Base-by-base conservation (phyloP, 352 stramenopile genomes). In the Globisporangium splendens region DNA sequence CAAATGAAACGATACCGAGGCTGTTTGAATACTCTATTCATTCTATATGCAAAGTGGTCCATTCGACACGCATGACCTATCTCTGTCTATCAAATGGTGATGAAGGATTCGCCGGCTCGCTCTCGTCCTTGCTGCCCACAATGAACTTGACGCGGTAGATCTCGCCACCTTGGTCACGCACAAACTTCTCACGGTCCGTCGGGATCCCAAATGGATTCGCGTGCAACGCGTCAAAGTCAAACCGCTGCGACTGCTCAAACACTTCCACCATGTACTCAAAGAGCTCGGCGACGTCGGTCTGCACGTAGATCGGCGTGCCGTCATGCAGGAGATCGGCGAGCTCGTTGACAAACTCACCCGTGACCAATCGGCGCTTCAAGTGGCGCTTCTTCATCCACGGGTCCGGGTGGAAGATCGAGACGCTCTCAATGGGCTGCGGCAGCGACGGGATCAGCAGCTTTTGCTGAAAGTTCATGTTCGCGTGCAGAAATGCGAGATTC, bases 361-460 rank as follows among this genome's bases (percentile, higher is more conserved):
- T 93, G 28, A 95, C 83, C 13, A 95, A 66, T 46, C 86, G 75
- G 24, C 86, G 75, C 68, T 95, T 95, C 33, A 89, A 54, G 66
- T 95, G 86, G 56, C 77, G 73, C 58, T 94, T 95, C 67, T 95
- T 95, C 76, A 93, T 90, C 86, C 86, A 95, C 65, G 86, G 86
- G 31, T 95, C 86, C 22, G 86, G 86, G 58, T 95, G 84, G 61
- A 94, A 92, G 59, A 95, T 95, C 46, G 86, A 95, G 2, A 95
- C 83, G 60, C 86, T 94, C 28, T 61, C 55, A 43, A 92, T 63
- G 0, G 61, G 63, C 11, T 59, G 70, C 7, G 83, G 78, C 38
- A 95, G 54, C 22, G 80, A 86, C 33, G 72, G 66, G 50, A 95
- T 50, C 59, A 95, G 55, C 44, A 65, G 66, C 3, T 51, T 33